phyloP scores from a whole-genome alignment of 2,329 filamentous ascomycete genomes.

The Coleophoma eucalyptorum region DNA sequence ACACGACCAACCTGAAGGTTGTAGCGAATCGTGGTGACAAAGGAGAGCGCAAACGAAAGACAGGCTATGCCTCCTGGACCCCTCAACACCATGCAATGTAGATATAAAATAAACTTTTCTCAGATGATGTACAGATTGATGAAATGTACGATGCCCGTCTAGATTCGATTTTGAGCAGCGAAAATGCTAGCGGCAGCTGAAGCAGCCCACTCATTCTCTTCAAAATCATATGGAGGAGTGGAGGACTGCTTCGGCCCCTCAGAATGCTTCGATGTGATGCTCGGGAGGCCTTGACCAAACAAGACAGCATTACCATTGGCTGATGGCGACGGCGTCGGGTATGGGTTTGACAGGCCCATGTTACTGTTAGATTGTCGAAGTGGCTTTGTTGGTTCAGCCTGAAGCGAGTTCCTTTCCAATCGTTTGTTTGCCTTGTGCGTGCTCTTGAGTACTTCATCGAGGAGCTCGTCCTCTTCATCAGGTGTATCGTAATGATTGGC shows the following conservation, averaged over 20 bases:
- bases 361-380: slow-evolving; percentile 64
- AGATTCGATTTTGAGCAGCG: slow-evolving; percentile 64
- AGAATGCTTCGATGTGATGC: slow-evolving; percentile 44
- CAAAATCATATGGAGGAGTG: slow-evolving; percentile 92
- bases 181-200: slow-evolving; percentile 79
- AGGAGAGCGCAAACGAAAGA: slow-evolving; percentile 18
- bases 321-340: slow-evolving; percentile 69
- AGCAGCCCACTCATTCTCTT: slow-evolving; percentile 87
- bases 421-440: slow-evolving; percentile 72
- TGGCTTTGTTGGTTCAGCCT: slow-evolving; percentile 38
- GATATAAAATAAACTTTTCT: slow-evolving; percentile 27
- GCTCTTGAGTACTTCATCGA: slow-evolving; percentile 82
- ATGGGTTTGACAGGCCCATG: slow-evolving; percentile 55
- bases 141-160: slow-evolving; percentile 9
- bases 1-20: slow-evolving; percentile 13
- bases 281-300: slow-evolving; percentile 56
- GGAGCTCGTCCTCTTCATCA: slow-evolving; percentile 92
- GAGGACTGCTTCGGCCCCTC: slow-evolving; percentile 72
- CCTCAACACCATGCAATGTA: slow-evolving; percentile 29
- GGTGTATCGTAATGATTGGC: slow-evolving; percentile 88
- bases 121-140: slow-evolving; percentile 25
- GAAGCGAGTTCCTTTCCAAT: slow-evolving; percentile 45
- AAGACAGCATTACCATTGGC: slow-evolving; percentile 75
- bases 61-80: slow-evolving; percentile 12
- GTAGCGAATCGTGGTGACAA: slow-evolving; percentile 13